Conservation (phyloP, 2,329 filamentous ascomycete species). For the Parastagonospora nodorum region DNA sequence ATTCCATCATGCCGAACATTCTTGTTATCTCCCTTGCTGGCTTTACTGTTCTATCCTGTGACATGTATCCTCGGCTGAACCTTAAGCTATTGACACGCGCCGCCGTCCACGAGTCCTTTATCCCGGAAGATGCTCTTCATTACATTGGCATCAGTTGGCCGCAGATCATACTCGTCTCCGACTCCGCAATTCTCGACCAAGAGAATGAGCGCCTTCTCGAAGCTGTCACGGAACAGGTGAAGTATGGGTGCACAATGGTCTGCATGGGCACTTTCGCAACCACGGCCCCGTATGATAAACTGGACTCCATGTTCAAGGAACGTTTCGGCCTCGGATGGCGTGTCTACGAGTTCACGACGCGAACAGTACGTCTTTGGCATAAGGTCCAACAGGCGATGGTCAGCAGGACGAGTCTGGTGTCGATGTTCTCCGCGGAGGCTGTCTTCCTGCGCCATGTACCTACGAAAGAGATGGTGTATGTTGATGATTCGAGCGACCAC, state of each 20-base stretch:
- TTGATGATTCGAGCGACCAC: neutral
- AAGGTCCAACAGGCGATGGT: conserved; percentile 17
- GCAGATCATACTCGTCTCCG: conserved; percentile 28
- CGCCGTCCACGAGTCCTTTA: conserved; percentile 27
- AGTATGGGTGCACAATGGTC: conserved; percentile 28
- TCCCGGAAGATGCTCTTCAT: conserved; percentile 25
- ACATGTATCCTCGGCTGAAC: conserved; percentile 28
- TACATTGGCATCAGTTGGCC: conserved; percentile 30
- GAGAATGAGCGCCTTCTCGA: conserved; percentile 17
- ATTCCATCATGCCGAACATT: conserved; percentile 25
- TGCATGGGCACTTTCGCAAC: conserved; percentile 28
- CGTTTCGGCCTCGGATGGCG: conserved; percentile 26
- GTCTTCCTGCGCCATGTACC: conserved; percentile 22
- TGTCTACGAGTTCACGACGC: conserved; percentile 4
- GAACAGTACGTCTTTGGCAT: conserved; percentile 10
- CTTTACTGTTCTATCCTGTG: conserved; percentile 28
- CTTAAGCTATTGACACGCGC: conserved; percentile 29
- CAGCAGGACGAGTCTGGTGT: conserved; percentile 16
- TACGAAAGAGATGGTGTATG: conserved; percentile 19
- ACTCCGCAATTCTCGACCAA: conserved; percentile 17
- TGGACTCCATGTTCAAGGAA: conserved; percentile 22
- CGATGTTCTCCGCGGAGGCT: conserved; percentile 16
- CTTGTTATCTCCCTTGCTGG: conserved; percentile 30
- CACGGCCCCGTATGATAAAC: conserved; percentile 7
- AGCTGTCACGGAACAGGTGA: conserved; percentile 20